These are phyloP conservation scores for Flagelloscypha sp. DNA, from an alignment of 768 basidiomycete genomes.

Conservation along the genomic window DNA sequence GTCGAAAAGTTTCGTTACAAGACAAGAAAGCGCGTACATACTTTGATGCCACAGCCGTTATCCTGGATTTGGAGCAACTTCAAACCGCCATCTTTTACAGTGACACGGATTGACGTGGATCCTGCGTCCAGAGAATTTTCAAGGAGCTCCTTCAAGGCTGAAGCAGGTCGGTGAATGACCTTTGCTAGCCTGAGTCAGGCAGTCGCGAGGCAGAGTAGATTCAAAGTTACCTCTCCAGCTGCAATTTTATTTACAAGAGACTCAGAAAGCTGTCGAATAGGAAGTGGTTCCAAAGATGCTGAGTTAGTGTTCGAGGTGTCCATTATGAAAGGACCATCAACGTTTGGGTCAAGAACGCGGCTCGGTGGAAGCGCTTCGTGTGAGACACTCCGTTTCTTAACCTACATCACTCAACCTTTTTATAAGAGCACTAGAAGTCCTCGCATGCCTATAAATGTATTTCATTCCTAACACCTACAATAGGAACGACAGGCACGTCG, in stretches of 20 bases:
- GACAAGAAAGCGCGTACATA: slow-evolving; percentile 28
- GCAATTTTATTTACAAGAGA: slow-evolving; percentile 89
- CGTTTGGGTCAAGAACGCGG: no score
- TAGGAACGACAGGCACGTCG: no score
- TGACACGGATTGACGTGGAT: slow-evolving; percentile 76
- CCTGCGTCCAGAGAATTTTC: slow-evolving; percentile 97
- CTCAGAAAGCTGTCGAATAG: slow-evolving; percentile 72
- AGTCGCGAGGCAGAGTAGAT: slow-evolving; percentile 8
- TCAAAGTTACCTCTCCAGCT: slow-evolving; percentile 49
- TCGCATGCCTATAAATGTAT: no score
- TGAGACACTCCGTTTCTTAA: no score
- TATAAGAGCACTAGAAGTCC: no score
- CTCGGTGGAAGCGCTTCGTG: no score
- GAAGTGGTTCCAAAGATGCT: slow-evolving; percentile 38
- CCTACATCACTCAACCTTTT: no score
- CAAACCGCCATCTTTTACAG: slow-evolving; percentile 91
- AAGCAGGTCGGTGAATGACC: slow-evolving; percentile 87
- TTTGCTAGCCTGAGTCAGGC: slow-evolving; percentile 28
- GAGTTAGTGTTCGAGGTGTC: no score
- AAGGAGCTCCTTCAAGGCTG: slow-evolving; percentile 90
- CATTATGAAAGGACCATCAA: no score
- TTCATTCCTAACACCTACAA: no score
- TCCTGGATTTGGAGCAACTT: slow-evolving; percentile 94
- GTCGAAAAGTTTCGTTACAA: background rate
- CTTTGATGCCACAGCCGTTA: slow-evolving; percentile 91